Conservation (phyloP, 2,329 filamentous ascomycete species). For the Venturia asperata region DNA sequence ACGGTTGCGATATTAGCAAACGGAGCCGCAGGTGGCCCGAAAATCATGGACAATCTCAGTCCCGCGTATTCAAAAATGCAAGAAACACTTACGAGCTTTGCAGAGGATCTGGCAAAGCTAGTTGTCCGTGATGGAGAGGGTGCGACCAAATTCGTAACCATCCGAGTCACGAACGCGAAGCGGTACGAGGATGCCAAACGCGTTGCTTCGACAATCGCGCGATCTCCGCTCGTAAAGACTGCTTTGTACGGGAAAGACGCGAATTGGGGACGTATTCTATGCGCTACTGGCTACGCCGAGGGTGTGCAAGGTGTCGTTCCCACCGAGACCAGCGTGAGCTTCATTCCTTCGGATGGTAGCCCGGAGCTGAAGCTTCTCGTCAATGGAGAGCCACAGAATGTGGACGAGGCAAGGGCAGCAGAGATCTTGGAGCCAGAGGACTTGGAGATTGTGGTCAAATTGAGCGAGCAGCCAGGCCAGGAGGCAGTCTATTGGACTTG, state of each 20-base stretch:
- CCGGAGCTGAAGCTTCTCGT: constrained; percentile 69
- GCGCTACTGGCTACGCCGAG: constrained; percentile 77
- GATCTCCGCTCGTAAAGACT: constrained; percentile 91
- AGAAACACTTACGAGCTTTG: constrained; percentile 65
- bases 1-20: constrained; percentile 93
- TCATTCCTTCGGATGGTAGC: constrained; percentile 70
- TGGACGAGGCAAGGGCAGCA: constrained; percentile 68
- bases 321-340: constrained; percentile 68
- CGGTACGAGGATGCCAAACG: constrained; percentile 64
- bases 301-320: constrained; percentile 60
- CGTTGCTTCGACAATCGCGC: constrained; percentile 81
- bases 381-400: constrained; percentile 69
- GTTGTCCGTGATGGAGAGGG: constrained; percentile 95
- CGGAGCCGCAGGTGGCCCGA: constrained; percentile 71
- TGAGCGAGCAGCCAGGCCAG: constrained; percentile 59
- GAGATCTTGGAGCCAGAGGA: constrained; percentile 71
- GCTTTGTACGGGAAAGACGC: constrained; percentile 94
- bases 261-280: constrained; percentile 96
- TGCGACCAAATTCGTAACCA: constrained; percentile 95
- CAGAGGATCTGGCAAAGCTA: constrained; percentile 78
- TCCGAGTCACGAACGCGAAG: constrained; percentile 69
- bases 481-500: constrained; percentile 77
- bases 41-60: constrained; percentile 41
- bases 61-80: constrained; percentile 65
- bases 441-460: constrained; percentile 66